phyloP scores from a whole-genome alignment of 345 rosid species.

The Bruguiera parviflora region DNA sequence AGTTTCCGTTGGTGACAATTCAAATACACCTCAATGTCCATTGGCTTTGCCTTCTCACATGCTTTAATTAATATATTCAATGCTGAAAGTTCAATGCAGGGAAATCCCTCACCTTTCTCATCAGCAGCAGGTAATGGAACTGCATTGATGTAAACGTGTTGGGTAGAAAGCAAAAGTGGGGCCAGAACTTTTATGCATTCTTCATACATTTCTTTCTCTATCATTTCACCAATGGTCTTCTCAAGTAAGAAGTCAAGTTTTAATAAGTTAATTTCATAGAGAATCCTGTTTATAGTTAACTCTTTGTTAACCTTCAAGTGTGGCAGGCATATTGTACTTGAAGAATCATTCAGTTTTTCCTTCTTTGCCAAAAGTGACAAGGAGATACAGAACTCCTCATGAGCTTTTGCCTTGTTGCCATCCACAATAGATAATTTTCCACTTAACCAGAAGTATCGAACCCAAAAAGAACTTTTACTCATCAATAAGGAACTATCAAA shows the following conservation, averaged over 20 bases:
- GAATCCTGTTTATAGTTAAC: constrained; percentile 55
- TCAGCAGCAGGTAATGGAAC: constrained; percentile 37
- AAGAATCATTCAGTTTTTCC: constrained; percentile 36
- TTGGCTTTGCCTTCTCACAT: constrained; percentile 60
- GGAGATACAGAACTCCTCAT: constrained; percentile 55
- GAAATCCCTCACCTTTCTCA: constrained; percentile 37
- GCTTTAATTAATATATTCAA: constrained; percentile 65
- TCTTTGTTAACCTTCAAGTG: constrained; percentile 64
- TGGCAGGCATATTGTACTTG: constrained; percentile 44
- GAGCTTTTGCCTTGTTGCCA: constrained; percentile 74
- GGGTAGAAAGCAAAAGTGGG: constrained; percentile 66
- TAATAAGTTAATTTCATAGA: constrained; percentile 70
- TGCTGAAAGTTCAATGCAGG: constrained; percentile 65
- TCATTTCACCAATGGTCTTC: constrained; percentile 61
- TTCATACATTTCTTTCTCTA: constrained; percentile 62
- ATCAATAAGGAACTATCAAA: constrained; percentile 29
- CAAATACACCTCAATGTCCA: constrained; percentile 57
- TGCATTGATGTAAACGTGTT: constrained; percentile 39
- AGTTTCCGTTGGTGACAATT: constrained; percentile 78
- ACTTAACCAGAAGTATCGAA: constrained; percentile 85
- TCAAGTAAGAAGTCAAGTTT: constrained; percentile 71
- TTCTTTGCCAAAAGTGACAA: constrained; percentile 57
- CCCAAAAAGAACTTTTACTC: constrained; percentile 65
- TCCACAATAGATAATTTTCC: constrained; percentile 76
- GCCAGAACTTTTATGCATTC: constrained; percentile 70